Conservation (phyloP, 176 grass and related monocot genomes). For the Zea luxurians region DNA sequence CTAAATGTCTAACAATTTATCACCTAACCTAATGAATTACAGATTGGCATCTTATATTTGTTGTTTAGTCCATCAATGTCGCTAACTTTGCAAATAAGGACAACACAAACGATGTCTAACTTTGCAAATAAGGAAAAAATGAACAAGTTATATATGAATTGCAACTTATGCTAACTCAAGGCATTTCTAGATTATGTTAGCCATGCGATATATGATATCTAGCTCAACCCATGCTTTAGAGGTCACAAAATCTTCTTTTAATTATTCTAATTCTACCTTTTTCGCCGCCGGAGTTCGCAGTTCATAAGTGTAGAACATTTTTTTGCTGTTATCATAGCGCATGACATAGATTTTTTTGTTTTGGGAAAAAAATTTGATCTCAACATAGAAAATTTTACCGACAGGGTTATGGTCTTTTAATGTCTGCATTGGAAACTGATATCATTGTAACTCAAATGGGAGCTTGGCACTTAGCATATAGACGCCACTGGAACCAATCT, state of each 20-base stretch:
- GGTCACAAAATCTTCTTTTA: background rate
- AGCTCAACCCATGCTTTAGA: background rate
- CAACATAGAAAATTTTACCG: no score
- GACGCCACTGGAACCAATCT: no score
- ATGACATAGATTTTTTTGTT: no score
- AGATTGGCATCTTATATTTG: background rate
- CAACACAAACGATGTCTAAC: background rate
- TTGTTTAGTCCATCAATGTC: background rate
- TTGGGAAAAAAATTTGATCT: no score
- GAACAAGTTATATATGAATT: constrained; percentile 5
- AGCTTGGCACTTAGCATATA: no score
- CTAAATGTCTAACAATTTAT: constrained; percentile 13
- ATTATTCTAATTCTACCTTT: constrained; percentile 24
- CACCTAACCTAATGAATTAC: background rate
- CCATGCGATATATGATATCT: background rate
- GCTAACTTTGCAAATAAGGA: background rate
- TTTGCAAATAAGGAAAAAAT: constrained; percentile 7
- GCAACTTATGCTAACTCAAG: constrained; percentile 1
- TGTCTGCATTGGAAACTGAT: no score
- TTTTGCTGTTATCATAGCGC: no score
- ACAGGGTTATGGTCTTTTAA: no score
- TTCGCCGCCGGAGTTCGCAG: no score
- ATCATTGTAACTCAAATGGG: no score
- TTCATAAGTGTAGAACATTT: no score
- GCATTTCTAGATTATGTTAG: background rate